Conservation (phyloP, 140 eudicot genomes). For the Senecio squalidus region DNA sequence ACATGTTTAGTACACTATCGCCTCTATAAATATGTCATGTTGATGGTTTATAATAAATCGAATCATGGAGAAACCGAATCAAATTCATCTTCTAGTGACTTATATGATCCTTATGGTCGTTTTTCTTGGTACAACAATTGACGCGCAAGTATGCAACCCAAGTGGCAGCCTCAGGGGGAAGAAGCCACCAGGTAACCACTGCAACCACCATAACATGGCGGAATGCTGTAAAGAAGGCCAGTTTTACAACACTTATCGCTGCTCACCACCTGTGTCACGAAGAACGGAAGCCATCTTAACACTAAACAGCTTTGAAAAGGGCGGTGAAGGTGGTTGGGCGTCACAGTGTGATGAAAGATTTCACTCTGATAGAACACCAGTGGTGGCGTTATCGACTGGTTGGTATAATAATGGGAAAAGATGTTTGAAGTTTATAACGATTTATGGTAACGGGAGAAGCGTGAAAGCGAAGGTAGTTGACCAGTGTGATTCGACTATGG, state of each 20-base stretch:
- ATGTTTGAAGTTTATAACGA: slow-evolving; percentile 26
- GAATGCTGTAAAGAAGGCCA: slow-evolving; percentile 23
- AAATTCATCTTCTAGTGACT: background rate
- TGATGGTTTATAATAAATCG: background rate
- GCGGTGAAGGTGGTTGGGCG: slow-evolving; percentile 31
- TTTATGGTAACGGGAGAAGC: slow-evolving; percentile 25
- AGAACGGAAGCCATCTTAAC: slow-evolving; percentile 27
- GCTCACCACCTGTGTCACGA: slow-evolving; percentile 31
- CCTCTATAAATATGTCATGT: background rate
- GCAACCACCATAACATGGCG: slow-evolving; percentile 11
- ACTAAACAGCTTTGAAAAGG: slow-evolving; percentile 20
- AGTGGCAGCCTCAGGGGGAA: slow-evolving; percentile 21
- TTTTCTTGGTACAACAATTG: background rate
- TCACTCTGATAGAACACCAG: slow-evolving; percentile 23
- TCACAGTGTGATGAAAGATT: slow-evolving; percentile 34
- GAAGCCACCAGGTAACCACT: slow-evolving; percentile 20
- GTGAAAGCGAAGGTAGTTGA: slow-evolving; percentile 43
- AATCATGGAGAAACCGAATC: background rate
- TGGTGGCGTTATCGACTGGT: slow-evolving; percentile 45
- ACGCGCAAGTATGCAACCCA: slow-evolving; percentile 26
- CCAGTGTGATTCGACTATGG: slow-evolving; percentile 38
- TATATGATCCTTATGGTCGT: background rate
- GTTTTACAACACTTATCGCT: slow-evolving; percentile 16
- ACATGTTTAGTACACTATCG: background rate
- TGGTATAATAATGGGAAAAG: slow-evolving; percentile 30